Base-by-base conservation (phyloP, 441 rosid genomes). In the Euphorbia schlechtendalii region DNA sequence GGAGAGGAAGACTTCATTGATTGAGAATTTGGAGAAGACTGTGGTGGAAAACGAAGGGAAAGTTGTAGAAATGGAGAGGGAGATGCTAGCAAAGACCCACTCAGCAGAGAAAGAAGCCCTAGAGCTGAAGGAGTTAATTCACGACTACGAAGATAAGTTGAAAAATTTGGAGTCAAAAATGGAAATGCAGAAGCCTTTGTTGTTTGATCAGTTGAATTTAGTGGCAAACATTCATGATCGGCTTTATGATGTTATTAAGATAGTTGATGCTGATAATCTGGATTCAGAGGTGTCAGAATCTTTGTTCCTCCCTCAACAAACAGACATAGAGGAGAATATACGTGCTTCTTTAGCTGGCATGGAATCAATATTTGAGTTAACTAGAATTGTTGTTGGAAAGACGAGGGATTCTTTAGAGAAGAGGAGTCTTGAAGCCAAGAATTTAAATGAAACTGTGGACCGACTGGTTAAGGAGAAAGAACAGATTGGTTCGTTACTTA, bases 301-400 rank as follows among this genome's bases (percentile, higher is more conserved):
- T 34, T 71, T 88, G 80, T 88, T 88, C 71, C 84, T 93, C 54
- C 90, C 97, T 5, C 90, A 79, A 72, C 89, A 87, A 76, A 87
- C 85, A 0, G 89, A 86, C 43, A 65, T 80, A 70, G 97, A 82
- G 78, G 99, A 87, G 81, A 90, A 86, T 66, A 69, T 87, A 38
- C 89, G 90, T 55, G 97, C 96, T 63, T 87, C 89, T 25, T 72
- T 87, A 71, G 96, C 97, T 1, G 96, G 97, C 67, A 81, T 83
- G 97, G 96, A 90, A 63, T 93, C 96, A 41, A 80, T 90, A 56
- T 71, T 77, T 21, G 87, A 90, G 75, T 73, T 93, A 48, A 74
- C 80, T 10, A 76, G 79, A 75, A 81, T 87, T 62, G 82, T 85
- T 70, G 73, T 71, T 73, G 81, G 66, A 69, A 86, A 84, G 77